These are phyloP conservation scores for Botrytis tulipae DNA, from an alignment of 2,329 filamentous ascomycete genomes.

Conservation along the genomic window DNA sequence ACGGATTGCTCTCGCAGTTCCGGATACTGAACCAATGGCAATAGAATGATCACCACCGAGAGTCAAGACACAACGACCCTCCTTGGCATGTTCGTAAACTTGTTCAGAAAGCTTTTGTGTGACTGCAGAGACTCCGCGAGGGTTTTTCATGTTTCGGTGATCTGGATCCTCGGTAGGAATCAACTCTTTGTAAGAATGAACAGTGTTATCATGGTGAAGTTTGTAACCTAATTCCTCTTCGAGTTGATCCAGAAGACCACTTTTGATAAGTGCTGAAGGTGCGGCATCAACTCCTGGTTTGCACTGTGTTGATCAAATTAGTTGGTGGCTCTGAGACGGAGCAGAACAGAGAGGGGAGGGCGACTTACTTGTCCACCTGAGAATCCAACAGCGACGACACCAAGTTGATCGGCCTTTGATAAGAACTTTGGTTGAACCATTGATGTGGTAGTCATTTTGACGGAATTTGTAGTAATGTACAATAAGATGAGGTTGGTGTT, in stretches of 20 bases:
- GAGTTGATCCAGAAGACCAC: conserved; percentile 81
- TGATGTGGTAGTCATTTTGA: conserved; percentile 37
- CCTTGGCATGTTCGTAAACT: conserved; percentile 80
- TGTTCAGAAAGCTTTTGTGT: conserved; percentile 77
- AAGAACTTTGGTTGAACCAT: conserved; percentile 65
- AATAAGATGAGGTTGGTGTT: background rate
- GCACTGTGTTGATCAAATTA: conserved; percentile 52
- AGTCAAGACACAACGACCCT: conserved; percentile 85
- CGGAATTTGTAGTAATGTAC: background rate
- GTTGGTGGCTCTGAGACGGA: conserved; percentile 23
- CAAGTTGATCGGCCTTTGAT: conserved; percentile 73
- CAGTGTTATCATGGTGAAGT: conserved; percentile 76
- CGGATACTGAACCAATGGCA: conserved; percentile 88
- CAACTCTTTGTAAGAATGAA: conserved; percentile 78
- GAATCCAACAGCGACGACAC: conserved; percentile 92
- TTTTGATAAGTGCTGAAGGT: conserved; percentile 82
- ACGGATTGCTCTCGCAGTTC: conserved; percentile 79
- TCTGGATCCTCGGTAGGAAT: conserved; percentile 70
- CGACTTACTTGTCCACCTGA: conserved; percentile 83
- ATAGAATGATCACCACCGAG: conserved; percentile 96
- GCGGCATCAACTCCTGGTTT: conserved; percentile 91
- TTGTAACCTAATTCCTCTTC: conserved; percentile 84
- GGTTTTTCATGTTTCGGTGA: conserved; percentile 92
- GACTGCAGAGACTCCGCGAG: conserved; percentile 79
- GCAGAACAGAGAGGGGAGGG: background rate